Conservation (phyloP, 2,329 filamentous ascomycete species). For the Stemphylium vesicarium region DNA sequence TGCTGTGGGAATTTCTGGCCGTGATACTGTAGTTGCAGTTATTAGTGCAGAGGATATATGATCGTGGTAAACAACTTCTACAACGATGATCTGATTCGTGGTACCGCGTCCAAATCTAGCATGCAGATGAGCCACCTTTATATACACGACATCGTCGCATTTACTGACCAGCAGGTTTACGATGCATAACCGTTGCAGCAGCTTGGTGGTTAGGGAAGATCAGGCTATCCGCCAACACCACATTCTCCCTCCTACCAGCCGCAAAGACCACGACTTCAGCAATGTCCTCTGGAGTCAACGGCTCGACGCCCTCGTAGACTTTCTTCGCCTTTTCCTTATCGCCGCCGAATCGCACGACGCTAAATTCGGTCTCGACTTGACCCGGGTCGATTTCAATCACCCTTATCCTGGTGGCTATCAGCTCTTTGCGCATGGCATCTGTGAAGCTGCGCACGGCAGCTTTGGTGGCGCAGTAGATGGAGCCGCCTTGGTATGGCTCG, state of each 20-base stretch:
- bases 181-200: constrained; percentile 47
- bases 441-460: constrained; percentile 86
- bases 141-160: constrained; percentile 2
- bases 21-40: too few relatives aligned
- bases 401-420: constrained; percentile 79
- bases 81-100: not conserved
- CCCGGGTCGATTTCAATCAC: constrained; percentile 90
- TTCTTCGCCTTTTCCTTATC: constrained; percentile 89
- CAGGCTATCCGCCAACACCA: constrained; percentile 85
- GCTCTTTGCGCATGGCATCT: constrained; percentile 80
- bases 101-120: not conserved
- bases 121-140: constrained; percentile 3
- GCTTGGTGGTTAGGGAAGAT: constrained; percentile 86
- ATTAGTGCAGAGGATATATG: too few relatives aligned
- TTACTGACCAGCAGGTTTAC: constrained; percentile 32
- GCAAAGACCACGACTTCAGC: constrained; percentile 89
- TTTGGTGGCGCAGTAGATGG: constrained; percentile 94
- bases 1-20: too few relatives aligned
- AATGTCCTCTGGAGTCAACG: constrained; percentile 87
- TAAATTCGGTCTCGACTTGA: constrained; percentile 94
- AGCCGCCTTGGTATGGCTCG: constrained; percentile 82
- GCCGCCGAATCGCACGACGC: constrained; percentile 83
- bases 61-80: not conserved
- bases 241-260: constrained; percentile 83
- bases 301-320: constrained; percentile 76